Evolutionary conservation across 2,329 filamentous ascomycete species (phyloP).

Genomic region (Monosporascus sp.): DNA sequence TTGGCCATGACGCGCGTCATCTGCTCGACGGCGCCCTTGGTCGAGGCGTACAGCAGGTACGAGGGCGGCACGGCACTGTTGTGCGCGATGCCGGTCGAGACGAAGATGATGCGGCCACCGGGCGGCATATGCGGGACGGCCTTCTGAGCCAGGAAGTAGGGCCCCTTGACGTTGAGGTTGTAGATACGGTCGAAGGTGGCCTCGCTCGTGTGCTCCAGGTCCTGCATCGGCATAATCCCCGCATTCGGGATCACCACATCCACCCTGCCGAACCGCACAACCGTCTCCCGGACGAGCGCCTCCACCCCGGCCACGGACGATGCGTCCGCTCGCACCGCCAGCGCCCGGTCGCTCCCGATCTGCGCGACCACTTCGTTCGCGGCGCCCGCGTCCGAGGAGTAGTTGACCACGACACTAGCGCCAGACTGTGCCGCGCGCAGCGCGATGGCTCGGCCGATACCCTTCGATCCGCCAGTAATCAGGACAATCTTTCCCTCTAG

Average conservation of each 20-base stretch:
- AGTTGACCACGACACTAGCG: conserved; percentile 55
- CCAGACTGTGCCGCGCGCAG: conserved; percentile 51
- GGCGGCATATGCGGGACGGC: conserved; percentile 44
- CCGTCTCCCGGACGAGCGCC: conserved; percentile 41
- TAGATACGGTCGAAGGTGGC: conserved; percentile 44
- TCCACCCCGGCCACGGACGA: conserved; percentile 39
- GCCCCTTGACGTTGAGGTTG: conserved; percentile 51
- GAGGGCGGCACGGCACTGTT: conserved; percentile 29
- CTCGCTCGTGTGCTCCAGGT: conserved; percentile 43
- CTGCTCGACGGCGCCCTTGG: conserved; percentile 57
- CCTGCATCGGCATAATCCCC: conserved; percentile 43
- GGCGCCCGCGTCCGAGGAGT: conserved; percentile 38
- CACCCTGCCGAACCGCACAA: conserved; percentile 47
- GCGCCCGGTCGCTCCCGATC: conserved; percentile 38
- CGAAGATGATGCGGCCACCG: conserved; percentile 44
- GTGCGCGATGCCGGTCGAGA: conserved; percentile 37
- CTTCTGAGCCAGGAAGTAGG: conserved; percentile 48
- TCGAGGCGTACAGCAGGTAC: conserved; percentile 48
- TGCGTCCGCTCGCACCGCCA: conserved; percentile 52
- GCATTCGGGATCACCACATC: conserved; percentile 56
- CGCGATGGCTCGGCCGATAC: conserved; percentile 55
- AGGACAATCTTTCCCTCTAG: conserved; percentile 38
- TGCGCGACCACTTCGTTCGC: conserved; percentile 43
- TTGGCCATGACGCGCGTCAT: conserved; percentile 50
- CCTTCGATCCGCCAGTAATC: conserved; percentile 52